Conservation (phyloP, 2,329 filamentous ascomycete species). For the Alternaria brassicae region DNA sequence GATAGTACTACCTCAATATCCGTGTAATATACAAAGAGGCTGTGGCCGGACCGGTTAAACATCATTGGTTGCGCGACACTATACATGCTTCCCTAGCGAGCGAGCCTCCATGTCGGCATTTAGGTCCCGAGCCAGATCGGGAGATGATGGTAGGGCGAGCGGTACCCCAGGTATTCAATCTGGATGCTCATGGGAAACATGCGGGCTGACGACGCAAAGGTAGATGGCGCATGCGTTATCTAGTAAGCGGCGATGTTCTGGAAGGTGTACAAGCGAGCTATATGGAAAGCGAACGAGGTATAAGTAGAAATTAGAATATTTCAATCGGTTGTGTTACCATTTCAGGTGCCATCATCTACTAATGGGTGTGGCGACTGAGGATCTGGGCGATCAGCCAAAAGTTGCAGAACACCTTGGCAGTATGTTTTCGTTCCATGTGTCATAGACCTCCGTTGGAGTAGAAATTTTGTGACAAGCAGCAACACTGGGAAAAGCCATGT, state of each 20-base stretch:
- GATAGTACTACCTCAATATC: constrained; percentile 35
- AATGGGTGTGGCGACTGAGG: neutral
- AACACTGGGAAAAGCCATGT: neutral
- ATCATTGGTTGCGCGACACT: constrained; percentile 30
- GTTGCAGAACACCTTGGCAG: neutral
- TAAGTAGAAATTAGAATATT: neutral
- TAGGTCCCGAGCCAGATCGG: constrained; percentile 28
- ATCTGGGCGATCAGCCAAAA: neutral
- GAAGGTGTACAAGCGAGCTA: neutral
- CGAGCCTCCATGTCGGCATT: constrained; percentile 33
- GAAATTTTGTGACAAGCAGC: neutral
- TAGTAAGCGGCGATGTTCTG: neutral
- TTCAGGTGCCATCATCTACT: neutral
- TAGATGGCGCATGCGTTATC: neutral
- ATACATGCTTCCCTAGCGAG: constrained; percentile 24
- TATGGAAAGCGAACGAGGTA: neutral
- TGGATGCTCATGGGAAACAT: constrained; percentile 16
- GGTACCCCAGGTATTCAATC: constrained; percentile 36
- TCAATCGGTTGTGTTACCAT: neutral
- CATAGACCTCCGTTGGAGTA: accelerated
- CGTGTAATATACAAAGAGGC: constrained; percentile 27
- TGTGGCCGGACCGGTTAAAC: constrained; percentile 30
- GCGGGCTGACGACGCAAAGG: constrained; percentile 22
- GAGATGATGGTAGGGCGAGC: constrained; percentile 19
- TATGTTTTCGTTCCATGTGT: too few species aligned